Base-by-base conservation (phyloP, 2,329 filamentous ascomycete genomes). In the Aureobasidium leucospermi region DNA sequence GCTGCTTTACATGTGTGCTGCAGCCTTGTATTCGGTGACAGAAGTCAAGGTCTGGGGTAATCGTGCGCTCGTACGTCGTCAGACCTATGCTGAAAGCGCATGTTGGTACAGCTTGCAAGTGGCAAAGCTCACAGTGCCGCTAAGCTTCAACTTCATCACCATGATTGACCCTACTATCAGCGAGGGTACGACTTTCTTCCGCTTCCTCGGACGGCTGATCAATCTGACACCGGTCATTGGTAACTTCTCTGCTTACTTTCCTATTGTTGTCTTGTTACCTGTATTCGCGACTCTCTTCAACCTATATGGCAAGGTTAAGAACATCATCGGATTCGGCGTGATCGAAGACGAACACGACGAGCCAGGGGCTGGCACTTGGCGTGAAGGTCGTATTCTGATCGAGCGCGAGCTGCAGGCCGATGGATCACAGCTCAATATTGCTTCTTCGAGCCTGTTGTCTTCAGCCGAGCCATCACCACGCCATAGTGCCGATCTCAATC, bases 21-120 rank as follows among this genome's bases (percentile, higher is more conserved):
- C 91, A 48, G 90, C 94, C 5, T 82, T 97, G 53, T 88, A 85
- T 60, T 92, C 91, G 7, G 86, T 99, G 68, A 90, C 87, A 13
- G 90, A 96, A 70, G 90, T 96, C 67, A 95, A 94, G 69, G 91
- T 96, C n/a, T 99, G 94, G 94, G 89, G 94, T 60, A 94, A 95
- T 51, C 85, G 94, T 36, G 93, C 94, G 0, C 79, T 99, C 6
- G 93, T 97, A 48, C 85, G 84, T 61, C 86, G 94, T 60, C 94
- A 96, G 69, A 99, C 94, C 0, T 93, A 95, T 61, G 86, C 90
- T 62, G 94, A 97, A 71, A 90, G 87, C 52, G 94, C 94, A 0
- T 95, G 93, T 66, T 99, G 95, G 91, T 99, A 97, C 70, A 88
- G 90, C 1, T 86, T 90, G 61, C 90, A 96, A 71, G 89, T 96